Conservation (phyloP, 2,329 filamentous ascomycete species). For the Rhytidhysteron rufulum region DNA sequence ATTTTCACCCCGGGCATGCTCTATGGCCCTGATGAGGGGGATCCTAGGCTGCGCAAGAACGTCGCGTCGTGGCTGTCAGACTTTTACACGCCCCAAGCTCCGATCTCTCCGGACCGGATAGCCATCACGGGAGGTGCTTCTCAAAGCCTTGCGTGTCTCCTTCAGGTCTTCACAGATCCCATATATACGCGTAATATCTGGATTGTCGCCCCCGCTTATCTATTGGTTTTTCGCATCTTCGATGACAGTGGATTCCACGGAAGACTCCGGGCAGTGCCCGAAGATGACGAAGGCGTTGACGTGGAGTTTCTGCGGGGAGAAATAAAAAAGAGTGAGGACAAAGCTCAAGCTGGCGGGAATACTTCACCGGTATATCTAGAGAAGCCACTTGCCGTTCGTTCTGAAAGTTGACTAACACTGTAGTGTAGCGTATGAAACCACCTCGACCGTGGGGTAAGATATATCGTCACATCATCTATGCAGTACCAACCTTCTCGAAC, state of each 20-base stretch:
- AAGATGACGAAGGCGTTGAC: conserved; percentile 75
- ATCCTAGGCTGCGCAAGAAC: conserved; percentile 62
- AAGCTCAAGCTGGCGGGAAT: conserved; percentile 35
- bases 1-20: conserved; percentile 63
- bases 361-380: conserved; percentile 39
- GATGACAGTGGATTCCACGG: conserved; percentile 72
- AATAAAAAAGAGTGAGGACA: conserved; percentile 49
- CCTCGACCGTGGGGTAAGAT: conserved; percentile 64
- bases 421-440: conserved; percentile 53
- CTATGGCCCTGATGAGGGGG: conserved; percentile 77
- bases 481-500: conserved; percentile 84
- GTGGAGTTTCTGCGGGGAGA: conserved; percentile 55
- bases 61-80: conserved; percentile 67
- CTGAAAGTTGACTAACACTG: conserved; percentile 2
- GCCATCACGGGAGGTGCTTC: conserved; percentile 82
- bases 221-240: conserved; percentile 81
- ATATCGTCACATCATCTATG: conserved; percentile 85
- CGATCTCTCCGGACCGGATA: conserved; percentile 57
- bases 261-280: conserved; percentile 65
- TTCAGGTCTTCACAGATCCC: conserved; percentile 79
- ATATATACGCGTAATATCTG: conserved; percentile 70
- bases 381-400: background rate
- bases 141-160: conserved; percentile 72
- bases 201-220: conserved; percentile 79
- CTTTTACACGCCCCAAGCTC: conserved; percentile 53